Percentiles rank a stretch among this genome's conserved stretches.
Evolutionary conservation across 768 basidiomycete genomes (phyloP).

Genomic region (Boletus reticuloceps): DNA sequence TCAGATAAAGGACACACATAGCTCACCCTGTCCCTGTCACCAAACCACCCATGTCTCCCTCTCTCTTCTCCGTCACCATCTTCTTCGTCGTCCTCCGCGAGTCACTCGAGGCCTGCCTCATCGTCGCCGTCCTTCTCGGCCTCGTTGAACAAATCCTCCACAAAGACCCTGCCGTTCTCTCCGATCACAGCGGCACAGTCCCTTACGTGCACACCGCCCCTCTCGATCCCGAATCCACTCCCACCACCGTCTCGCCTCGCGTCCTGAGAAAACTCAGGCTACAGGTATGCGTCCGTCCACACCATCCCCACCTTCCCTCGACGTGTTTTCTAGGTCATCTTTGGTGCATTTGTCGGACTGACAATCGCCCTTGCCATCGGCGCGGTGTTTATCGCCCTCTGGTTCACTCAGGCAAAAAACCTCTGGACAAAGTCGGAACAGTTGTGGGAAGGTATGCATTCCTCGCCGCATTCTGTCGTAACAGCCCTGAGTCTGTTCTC

Average conservation of each 20-base stretch:
- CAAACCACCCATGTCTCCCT: background rate
- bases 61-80: slow-evolving; percentile 82
- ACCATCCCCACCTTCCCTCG: background rate
- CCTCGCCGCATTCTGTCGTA: background rate
- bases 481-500: background rate
- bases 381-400: slow-evolving; percentile 89
- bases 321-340: slow-evolving; percentile 55
- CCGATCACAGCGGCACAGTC: too few relatives aligned
- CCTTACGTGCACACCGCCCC: too few relatives aligned
- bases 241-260: slow-evolving; percentile 30
- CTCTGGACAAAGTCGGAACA: slow-evolving; percentile 85
- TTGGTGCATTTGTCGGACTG: slow-evolving; percentile 70
- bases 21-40: too few relatives aligned
- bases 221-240: slow-evolving; percentile 24
- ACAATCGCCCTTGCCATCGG: slow-evolving; percentile 79
- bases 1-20: background rate
- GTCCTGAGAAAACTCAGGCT: slow-evolving; percentile 68
- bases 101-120: slow-evolving; percentile 89
- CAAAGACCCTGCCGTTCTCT: slow-evolving; percentile 9
- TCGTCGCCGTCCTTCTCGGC: slow-evolving; percentile 87
- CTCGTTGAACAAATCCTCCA: slow-evolving; percentile 82
- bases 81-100: slow-evolving; percentile 98
- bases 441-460: slow-evolving; percentile 80
- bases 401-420: slow-evolving; percentile 88
- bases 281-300: slow-evolving; percentile 41